Conservation (phyloP, 2,329 filamentous ascomycete genomes). For the Aspergillus sp. region DNA sequence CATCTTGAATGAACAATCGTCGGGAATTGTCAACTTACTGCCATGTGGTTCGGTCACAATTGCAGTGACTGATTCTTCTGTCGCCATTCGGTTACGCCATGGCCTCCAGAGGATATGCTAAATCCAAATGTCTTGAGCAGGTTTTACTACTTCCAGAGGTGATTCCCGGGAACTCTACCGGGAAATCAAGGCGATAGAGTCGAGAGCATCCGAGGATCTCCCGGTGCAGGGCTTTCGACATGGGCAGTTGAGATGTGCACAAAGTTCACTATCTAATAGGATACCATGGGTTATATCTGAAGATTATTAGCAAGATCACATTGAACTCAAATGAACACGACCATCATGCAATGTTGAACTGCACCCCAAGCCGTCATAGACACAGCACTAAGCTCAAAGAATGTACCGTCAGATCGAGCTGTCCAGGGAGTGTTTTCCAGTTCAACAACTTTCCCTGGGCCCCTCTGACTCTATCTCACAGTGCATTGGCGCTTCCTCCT, state of each 20-base stretch:
- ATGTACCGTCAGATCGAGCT: not conserved
- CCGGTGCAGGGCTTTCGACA: not conserved
- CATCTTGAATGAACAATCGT: not conserved
- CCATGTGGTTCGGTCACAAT: not conserved
- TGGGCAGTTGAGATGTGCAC: not conserved
- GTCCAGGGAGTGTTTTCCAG: not conserved
- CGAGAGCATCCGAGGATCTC: not conserved
- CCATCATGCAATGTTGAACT: not conserved
- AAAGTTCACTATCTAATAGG: not conserved
- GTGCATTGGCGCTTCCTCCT: not conserved
- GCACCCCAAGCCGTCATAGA: not conserved
- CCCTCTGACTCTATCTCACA: not conserved
- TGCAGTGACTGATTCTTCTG: not conserved
- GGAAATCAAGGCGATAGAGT: not conserved
- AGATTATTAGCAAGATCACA: not conserved
- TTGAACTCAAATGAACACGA: not conserved
- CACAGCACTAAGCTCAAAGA: not conserved
- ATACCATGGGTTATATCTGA: not conserved
- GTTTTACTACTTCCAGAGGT: too few species aligned
- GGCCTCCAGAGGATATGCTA: not conserved
- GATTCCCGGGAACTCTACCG: not conserved
- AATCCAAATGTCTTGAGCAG: not conserved
- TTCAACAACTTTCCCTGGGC: not conserved
- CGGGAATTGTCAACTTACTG: not conserved
- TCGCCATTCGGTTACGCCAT: not conserved